Evolutionary conservation across 2,329 filamentous ascomycete species (phyloP), one percentile per base, ranked within the genome.

Genomic region (Botrytis deweyae): DNA sequence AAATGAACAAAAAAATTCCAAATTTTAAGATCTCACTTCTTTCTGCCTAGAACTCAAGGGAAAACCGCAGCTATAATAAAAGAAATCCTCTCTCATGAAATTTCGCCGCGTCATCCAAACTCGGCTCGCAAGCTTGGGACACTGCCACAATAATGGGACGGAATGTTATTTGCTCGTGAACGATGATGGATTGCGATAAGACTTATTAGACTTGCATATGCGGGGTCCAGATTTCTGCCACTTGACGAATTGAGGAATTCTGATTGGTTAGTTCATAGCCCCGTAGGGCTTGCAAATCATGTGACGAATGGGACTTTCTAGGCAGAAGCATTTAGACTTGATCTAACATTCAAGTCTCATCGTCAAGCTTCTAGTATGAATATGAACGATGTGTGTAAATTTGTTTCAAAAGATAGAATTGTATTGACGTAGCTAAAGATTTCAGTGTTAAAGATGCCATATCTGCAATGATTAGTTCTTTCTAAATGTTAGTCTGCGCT

Each of bases 401-500:
- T 55, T 29, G 25, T 29, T 42, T 55, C 1, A 29, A 14, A 58
- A 42, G 2, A 3, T 29, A 68, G n/a, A n/a, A 55, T 22, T 29
- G 12, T 42, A 40, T 68, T 58, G 22, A 55, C 16, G 22, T 55
- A 55, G 9, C 49, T 58, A 68, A 40, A 22, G 18, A 18, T n/a
- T 63, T 4, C 61, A 18, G 25, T 40, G 14, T 18, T 20, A 7
- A n/a, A 55, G 5, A 68, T 55, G 36, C 16, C 42, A 46, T 22
- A 46, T 38, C 49, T 33, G 22, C 65, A 29, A 33, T 49, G 25
- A 64, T 77, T 74, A 76, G 76, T 75, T 72, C 33, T 69, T 36
- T 70, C 77, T 78, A 78, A 33, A 77, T 77, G 72, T 79, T 74
- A 80, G 76, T 78, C 16, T 67, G 38, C 64, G 29, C 14, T 71